phyloP scores from a whole-genome alignment of 23 red algal genomes.

The Cyanidium caldarium region DNA sequence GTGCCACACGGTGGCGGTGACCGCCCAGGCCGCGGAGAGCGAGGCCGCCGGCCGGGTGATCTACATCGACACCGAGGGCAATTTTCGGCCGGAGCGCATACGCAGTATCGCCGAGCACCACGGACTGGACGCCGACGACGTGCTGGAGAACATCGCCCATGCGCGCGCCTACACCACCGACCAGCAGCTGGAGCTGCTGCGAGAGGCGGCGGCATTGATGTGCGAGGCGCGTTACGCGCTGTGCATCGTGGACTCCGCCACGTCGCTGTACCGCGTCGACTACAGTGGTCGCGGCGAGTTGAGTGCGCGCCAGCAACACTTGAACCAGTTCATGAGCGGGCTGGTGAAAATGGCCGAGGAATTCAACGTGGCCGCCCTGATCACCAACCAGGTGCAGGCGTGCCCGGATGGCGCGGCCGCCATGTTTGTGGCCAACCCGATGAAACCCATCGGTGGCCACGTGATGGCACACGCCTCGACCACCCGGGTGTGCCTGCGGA shows the following conservation, averaged over 20 bases:
- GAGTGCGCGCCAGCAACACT: conserved; percentile 61
- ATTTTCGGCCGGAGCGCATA: conserved; percentile 83
- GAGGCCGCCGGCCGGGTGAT: conserved; percentile 8
- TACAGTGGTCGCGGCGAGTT: conserved; percentile 83
- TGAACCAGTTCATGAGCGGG: conserved; percentile 77
- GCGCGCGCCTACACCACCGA: conserved; percentile 87
- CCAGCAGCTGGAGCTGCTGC: conserved; percentile 82
- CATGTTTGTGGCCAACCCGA: conserved; percentile 19
- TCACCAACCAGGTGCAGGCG: conserved; percentile 85
- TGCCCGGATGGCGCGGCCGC: conserved; percentile 24
- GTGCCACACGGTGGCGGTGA: conserved; percentile 69
- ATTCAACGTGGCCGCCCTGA: conserved; percentile 81
- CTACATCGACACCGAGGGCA: conserved; percentile 64
- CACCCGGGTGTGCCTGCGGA: conserved; percentile 65
- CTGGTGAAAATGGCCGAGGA: conserved; percentile 84
- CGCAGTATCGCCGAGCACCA: conserved; percentile 42
- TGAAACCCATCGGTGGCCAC: conserved; percentile 54
- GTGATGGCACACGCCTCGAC: conserved; percentile 90
- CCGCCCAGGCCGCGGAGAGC: conserved; percentile 45
- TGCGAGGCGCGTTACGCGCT: conserved; percentile 45
- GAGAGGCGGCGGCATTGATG: conserved; percentile 65
- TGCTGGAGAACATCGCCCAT: conserved; percentile 82
- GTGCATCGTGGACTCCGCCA: conserved; percentile 90
- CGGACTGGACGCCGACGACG: conserved; percentile 67
- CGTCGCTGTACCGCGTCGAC: conserved; percentile 78